Evolutionary conservation across 2,329 filamentous ascomycete species (phyloP), one percentile per base, ranked within the genome.

Genomic region (Venturia oleaginea): DNA sequence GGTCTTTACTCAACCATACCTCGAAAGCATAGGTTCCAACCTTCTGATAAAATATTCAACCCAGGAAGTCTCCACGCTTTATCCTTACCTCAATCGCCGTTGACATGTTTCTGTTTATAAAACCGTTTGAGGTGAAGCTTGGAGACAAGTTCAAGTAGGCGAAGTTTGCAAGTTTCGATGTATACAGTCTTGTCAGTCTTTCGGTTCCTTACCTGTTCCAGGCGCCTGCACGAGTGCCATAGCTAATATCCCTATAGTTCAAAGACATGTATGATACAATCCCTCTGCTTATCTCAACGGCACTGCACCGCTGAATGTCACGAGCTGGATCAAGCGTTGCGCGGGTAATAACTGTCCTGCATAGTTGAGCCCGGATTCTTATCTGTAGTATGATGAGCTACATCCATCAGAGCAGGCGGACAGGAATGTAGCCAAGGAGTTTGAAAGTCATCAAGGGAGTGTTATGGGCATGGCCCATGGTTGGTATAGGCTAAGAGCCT

Each of bases 381-480:
- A 84, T 72, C 68, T 91, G 72, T 92, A 89, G 87, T 89, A 81
- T 69, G 89, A 93, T 74, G 83, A 86, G 71, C 73, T 92, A 71
- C 90, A 93, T 76, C 88, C 88, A 0, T 86, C 85, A 37, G 81
- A 86, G 74, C 83, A 84, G 74, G 82, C 86, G 8, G 81, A 84
- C 74, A 76, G 82, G 70, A 76, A 81, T 54, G 79, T 87, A 61
- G 85, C 83, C 22, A 76, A 74, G 65, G 80, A 83, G 65, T 86
- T 87, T 72, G 74, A 77, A 79, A 40, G 79, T 86, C 1, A 73
- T 86, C 7, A 73, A 77, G 37, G 84, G 84, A 0, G 69, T 68
- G 65, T 80, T 79, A 67, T 72, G 72, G n/a, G n/a, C n/a, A n/a
- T n/a, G n/a, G n/a, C n/a, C n/a, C n/a, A n/a, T n/a, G n/a, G n/a